Evolutionary conservation across 805 yeast species (phyloP).

Genomic region (Maudiozyma saulgeensis): DNA sequence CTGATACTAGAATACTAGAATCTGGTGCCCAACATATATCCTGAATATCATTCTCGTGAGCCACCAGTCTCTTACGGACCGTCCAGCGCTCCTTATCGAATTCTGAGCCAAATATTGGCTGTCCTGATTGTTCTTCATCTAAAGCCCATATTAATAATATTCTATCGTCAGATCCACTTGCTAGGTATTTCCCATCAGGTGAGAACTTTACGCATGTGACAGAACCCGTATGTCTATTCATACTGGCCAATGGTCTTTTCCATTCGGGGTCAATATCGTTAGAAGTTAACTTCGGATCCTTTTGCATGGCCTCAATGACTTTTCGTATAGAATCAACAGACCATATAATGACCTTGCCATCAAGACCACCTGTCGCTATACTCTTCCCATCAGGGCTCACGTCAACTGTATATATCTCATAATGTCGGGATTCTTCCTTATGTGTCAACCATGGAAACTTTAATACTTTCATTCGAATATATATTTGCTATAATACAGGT

Average conservation of each 20-base stretch:
- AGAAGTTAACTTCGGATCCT: conserved; percentile 3
- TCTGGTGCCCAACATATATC: conserved; percentile 98
- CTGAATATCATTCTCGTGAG: conserved; percentile 96
- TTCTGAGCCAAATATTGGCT: conserved; percentile 57
- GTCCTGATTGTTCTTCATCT: conserved; percentile 47
- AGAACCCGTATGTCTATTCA: conserved; percentile 95
- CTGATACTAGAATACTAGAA: conserved; percentile 80
- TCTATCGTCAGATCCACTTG: conserved; percentile 93
- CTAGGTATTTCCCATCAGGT: conserved; percentile 83
- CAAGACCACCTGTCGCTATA: conserved; percentile 87
- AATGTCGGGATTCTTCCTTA: conserved; percentile 66
- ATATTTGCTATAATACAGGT: background rate
- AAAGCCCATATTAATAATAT: conserved; percentile 87
- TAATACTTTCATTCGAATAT: conserved; percentile 44
- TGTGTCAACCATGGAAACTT: conserved; percentile 70
- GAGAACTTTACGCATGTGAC: conserved; percentile 90
- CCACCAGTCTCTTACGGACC: conserved; percentile 82
- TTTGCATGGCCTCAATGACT: conserved; percentile 23
- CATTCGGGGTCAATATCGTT: conserved; percentile 12
- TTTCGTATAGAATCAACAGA: conserved; percentile 44
- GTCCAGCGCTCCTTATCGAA: conserved; percentile 90
- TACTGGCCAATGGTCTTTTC: conserved; percentile 63
- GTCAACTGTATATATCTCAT: conserved; percentile 78
- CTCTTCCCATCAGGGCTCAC: conserved; percentile 76
- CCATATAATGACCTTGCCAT: conserved; percentile 92